Base-by-base conservation (phyloP, 306 rosid species). In the Carpinus fangiana region DNA sequence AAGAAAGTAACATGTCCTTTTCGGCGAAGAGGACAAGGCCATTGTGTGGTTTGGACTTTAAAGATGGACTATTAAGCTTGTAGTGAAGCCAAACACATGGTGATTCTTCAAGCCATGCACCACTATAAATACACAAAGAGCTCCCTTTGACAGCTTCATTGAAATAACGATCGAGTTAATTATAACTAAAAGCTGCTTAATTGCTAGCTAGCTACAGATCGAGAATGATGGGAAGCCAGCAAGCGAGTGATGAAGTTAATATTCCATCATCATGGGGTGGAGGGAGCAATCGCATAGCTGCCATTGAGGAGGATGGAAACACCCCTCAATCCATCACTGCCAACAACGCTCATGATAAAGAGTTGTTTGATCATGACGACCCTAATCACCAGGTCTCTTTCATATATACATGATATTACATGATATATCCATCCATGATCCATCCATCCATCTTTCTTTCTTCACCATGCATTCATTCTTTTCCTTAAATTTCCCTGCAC, bases 261-360 rank as follows among this genome's bases (percentile, higher is more conserved):
- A 54, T 54, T 1, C 20, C 43, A 21, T 51, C 68, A 17, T 31
- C 76, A 54, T 23, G 51, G 23, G 70, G 20, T 34, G 72, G 74
- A 26, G 83, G 88, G 51, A 84, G 78, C 82, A 73, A 67, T 23
- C 90, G 91, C 38, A 76, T 87, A 3, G 87, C 46, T 0, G 93
- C 93, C 4, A 50, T 83, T 52, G 21, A 68, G 28, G 12, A 4
- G 13, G 51, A 41, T 18, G 48, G 9, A 47, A 26, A 12, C 14
- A 48, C 76, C 5, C 59, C 70, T 7, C 68, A 78, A 51, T n/a
- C 28, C 51, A 14, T 34, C 43, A 11, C 28, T 50, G 20, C 13
- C 34, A 17, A 17, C 4, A 43, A 17, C 56, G 3, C 14, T 31
- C 34, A 31, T 36, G 14, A 46, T 12, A 47, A 56, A 20, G 28